Base-by-base conservation (phyloP, 169 alveolate genomes). In the Cryptosporidium tyzzeri region DNA sequence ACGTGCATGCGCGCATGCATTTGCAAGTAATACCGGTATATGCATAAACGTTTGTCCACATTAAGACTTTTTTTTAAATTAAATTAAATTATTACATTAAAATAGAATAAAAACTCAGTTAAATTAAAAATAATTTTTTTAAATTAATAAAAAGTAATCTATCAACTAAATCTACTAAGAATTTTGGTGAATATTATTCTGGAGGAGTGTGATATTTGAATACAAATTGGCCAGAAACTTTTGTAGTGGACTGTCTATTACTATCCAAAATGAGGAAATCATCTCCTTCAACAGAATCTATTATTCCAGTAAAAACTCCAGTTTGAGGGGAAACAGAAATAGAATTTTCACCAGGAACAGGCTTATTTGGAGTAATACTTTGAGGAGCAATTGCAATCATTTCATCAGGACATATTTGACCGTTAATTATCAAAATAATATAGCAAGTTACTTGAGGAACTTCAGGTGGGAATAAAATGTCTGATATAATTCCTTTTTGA, bases 381-480 rank as follows among this genome's bases (percentile, higher is more conserved):
- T 62, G 89, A 29, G 89, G 89, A 39, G 89, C 71, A 62, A 80
- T 80, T 26, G 89, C 89, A 65, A 80, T 80, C 59, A 80, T 80
- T 26, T 80, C 89, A 62, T 80, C 89, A 44, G 89, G 89, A 12
- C 68, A 48, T n/a, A 80, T 65, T 80, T 65, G 35, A 12, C 89
- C 89, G 50, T 80, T 58, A 45, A 80, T 48, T 23, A 80, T 80
- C 21, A 80, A 37, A 16, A 80, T 65, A 62, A 80, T 65, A 45
- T 80, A 65, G 21, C 89, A 80, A 26, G 89, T 80, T 31, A 80
- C 26, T 65, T 67, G 65, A 18, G 89, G 89, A 29, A 80, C 89
- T 41, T 80, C 89, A 4, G 89, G 89, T 10, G 89, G 89, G 23
- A 62, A 80, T 16, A 80, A 44, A 41, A 80, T 48, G 6, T 59